Conservation (phyloP, 1,284 basidiomycete genomes). For the Wolfiporia cocos region DNA sequence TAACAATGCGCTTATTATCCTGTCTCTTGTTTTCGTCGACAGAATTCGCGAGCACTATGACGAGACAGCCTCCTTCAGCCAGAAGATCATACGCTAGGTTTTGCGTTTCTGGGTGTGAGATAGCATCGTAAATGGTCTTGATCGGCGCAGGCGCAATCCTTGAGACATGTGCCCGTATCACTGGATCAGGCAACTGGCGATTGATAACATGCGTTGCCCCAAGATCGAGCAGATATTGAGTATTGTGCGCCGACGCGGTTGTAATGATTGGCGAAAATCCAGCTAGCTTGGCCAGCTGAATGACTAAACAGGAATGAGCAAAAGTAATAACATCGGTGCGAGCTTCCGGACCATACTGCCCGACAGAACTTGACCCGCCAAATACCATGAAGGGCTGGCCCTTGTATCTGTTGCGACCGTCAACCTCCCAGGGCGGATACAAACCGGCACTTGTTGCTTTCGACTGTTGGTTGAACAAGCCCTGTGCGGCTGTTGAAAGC, state of each 20-base stretch:
- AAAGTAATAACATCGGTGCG: not conserved
- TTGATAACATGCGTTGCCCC: not conserved
- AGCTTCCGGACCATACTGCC: conserved; percentile 27
- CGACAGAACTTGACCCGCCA: conserved; percentile 30
- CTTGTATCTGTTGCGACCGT: not conserved
- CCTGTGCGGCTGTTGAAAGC: conserved; percentile 5
- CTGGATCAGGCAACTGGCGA: not conserved
- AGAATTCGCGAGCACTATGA: not conserved
- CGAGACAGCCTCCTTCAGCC: not conserved
- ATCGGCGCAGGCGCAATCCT: not conserved
- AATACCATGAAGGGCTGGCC: conserved; percentile 22
- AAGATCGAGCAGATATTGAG: not conserved
- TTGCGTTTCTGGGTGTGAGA: not conserved
- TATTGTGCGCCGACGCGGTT: not conserved
- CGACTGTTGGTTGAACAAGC: conserved; percentile 3
- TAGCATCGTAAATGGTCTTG: not conserved
- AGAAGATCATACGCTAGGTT: not conserved
- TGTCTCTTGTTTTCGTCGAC: not conserved
- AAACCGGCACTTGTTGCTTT: conserved; percentile 8
- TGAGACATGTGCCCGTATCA: not conserved
- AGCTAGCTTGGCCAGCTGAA: not conserved
- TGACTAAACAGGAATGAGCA: not conserved
- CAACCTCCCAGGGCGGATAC: conserved; percentile 10
- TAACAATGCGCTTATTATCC: not conserved
- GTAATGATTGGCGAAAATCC: not conserved